phyloP scores from a whole-genome alignment of 1,284 basidiomycete species.

The Trichosporon sp. region DNA sequence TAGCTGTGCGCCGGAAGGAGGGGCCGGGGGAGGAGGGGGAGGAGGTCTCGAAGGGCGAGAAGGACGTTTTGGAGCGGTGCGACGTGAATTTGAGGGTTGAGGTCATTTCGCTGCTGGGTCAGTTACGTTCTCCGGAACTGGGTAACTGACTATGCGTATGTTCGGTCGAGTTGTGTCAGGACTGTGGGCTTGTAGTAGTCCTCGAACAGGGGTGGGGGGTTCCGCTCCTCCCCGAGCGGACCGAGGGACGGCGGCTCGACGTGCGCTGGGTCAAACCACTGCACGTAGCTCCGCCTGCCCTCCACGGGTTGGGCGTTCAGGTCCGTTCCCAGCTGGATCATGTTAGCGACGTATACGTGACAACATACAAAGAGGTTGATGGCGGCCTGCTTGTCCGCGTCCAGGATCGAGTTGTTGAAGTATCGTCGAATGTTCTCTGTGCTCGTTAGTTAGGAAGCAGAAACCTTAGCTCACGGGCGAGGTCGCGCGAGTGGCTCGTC shows the following conservation, averaged over 20 bases:
- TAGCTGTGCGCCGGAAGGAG: conserved; percentile 41
- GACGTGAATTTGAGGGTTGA: conserved; percentile 35
- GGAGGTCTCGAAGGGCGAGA: conserved; percentile 48
- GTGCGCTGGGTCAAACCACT: conserved; percentile 77
- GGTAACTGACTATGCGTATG: conserved; percentile 59
- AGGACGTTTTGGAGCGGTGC: conserved; percentile 46
- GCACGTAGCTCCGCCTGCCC: conserved; percentile 61
- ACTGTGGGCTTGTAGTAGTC: conserved; percentile 84
- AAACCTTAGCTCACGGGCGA: conserved; percentile 67
- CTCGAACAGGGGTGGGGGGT: conserved; percentile 70
- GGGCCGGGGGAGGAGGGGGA: background rate
- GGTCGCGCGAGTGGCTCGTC: conserved; percentile 96
- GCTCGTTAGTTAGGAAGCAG: conserved; percentile 1
- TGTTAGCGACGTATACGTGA: background rate
- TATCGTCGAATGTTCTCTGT: conserved; percentile 88
- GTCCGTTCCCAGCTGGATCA: conserved; percentile 62
- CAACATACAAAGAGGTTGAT: conserved; percentile 82
- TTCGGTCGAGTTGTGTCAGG: conserved; percentile 62
- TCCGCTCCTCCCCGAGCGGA: conserved; percentile 33
- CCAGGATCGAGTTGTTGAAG: conserved; percentile 91
- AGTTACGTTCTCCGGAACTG: background rate
- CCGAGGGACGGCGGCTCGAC: conserved; percentile 63
- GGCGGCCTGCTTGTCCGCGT: conserved; percentile 96
- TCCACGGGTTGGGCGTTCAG: background rate
- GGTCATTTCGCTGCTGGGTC: conserved; percentile 29